Conservation (phyloP, 345 rosid species). For the Kandelia obovata region DNA sequence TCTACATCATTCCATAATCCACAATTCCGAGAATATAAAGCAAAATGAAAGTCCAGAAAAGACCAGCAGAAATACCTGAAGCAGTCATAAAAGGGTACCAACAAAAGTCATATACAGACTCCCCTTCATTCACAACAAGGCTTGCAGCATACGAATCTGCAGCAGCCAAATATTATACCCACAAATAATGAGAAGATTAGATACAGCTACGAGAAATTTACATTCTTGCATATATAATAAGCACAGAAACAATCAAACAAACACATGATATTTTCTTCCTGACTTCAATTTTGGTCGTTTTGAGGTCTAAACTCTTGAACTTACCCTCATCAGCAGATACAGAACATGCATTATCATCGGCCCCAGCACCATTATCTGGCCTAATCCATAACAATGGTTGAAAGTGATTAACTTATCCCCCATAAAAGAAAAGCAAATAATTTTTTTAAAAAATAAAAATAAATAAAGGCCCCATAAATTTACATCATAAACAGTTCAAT, state of each 20-base stretch:
- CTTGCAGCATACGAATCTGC: slow-evolving; percentile 74
- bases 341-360: slow-evolving; percentile 20
- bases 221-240: too few relatives aligned
- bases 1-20: slow-evolving; percentile 5
- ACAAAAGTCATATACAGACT: slow-evolving; percentile 85
- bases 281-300: neutral
- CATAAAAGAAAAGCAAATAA: too few relatives aligned
- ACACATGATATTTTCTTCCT: neutral
- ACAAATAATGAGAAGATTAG: neutral
- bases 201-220: too few relatives aligned
- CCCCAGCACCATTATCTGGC: slow-evolving; percentile 39
- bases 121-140: slow-evolving; percentile 74
- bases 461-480: neutral
- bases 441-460: neutral
- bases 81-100: slow-evolving; percentile 95
- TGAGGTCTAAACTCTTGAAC: neutral
- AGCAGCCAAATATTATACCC: slow-evolving; percentile 11
- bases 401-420: neutral
- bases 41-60: neutral
- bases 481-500: neutral
- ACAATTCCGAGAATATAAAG: neutral
- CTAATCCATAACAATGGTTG: slow-evolving; percentile 27
- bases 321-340: slow-evolving; percentile 42
- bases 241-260: neutral
- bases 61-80: slow-evolving; percentile 48